phyloP scores from a whole-genome alignment of 495 filamentous ascomycete species.

The Tuber indicum region DNA sequence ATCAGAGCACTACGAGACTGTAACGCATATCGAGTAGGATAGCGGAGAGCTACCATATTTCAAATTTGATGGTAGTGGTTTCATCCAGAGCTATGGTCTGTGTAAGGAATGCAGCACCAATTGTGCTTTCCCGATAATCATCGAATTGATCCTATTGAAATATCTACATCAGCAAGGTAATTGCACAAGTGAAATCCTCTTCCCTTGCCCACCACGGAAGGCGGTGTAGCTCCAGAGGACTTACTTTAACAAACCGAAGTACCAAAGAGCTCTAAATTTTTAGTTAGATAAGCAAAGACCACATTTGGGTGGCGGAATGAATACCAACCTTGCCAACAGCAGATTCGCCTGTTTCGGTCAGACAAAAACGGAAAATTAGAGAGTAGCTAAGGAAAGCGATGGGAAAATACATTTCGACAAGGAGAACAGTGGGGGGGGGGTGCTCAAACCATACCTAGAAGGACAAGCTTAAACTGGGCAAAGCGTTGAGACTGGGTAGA shows the following conservation, averaged over 20 bases:
- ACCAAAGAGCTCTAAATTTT: constrained; percentile 83
- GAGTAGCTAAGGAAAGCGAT: background rate
- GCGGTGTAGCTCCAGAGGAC: constrained; percentile 15
- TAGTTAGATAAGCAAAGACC: constrained; percentile 44
- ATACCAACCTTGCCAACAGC: constrained; percentile 86
- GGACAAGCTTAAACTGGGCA: constrained; percentile 97
- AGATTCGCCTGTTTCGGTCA: constrained; percentile 67
- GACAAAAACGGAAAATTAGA: constrained; percentile 1
- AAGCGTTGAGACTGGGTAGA: constrained; percentile 56
- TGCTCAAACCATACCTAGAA: constrained; percentile 62
- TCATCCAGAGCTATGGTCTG: constrained; percentile 98
- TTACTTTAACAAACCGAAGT: constrained; percentile 93
- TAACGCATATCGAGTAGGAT: background rate
- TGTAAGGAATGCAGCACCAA: constrained; percentile 96
- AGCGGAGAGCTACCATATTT: constrained; percentile 66
- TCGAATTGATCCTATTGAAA: constrained; percentile 89
- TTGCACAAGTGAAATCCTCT: background rate
- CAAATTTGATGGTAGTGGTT: constrained; percentile 96
- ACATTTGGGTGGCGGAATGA: constrained; percentile 21
- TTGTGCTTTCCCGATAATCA: constrained; percentile 97
- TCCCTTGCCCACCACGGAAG: background rate
- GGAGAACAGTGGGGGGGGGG: background rate
- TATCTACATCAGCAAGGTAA: constrained; percentile 17
- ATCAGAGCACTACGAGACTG: background rate
- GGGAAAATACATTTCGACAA: background rate